phyloP scores from a whole-genome alignment of 129 eudicot genomes.

The Gnaphalium uliginosum region DNA sequence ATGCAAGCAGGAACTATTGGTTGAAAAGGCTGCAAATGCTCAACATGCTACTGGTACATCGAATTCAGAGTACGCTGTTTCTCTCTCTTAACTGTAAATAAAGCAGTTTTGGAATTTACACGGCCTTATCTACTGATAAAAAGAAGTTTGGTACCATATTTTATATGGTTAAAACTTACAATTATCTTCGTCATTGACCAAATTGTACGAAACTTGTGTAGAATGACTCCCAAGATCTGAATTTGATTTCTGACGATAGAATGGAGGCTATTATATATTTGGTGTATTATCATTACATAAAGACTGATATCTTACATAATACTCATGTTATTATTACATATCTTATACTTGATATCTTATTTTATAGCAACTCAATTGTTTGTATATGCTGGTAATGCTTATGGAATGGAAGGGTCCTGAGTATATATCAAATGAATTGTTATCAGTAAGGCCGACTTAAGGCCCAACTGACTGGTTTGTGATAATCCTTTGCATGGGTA shows the following conservation, averaged over 20 bases:
- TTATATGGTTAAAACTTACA: background rate
- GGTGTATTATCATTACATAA: background rate
- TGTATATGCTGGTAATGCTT: background rate
- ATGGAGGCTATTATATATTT: background rate
- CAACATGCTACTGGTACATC: conserved; percentile 47
- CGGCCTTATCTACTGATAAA: background rate
- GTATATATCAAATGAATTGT: background rate
- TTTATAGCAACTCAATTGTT: background rate
- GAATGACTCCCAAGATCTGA: background rate
- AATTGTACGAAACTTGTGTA: background rate
- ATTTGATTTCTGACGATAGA: background rate
- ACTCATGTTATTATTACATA: background rate
- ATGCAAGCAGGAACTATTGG: conserved; percentile 66
- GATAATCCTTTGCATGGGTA: background rate
- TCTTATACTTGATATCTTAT: background rate
- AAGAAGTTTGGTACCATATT: background rate
- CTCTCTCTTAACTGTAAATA: background rate
- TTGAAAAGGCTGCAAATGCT: conserved; percentile 63
- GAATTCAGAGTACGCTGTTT: conserved; percentile 37
- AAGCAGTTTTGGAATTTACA: background rate
- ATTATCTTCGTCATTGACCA: background rate
- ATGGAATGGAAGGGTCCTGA: background rate
- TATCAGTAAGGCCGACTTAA: background rate
- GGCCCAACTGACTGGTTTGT: background rate
- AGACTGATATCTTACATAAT: background rate